Percentiles rank a stretch among this genome's conserved stretches.
These are phyloP conservation scores for Caloboletus firmus DNA, from an alignment of 1,284 basidiomycete genomes.

Conservation along the genomic window DNA sequence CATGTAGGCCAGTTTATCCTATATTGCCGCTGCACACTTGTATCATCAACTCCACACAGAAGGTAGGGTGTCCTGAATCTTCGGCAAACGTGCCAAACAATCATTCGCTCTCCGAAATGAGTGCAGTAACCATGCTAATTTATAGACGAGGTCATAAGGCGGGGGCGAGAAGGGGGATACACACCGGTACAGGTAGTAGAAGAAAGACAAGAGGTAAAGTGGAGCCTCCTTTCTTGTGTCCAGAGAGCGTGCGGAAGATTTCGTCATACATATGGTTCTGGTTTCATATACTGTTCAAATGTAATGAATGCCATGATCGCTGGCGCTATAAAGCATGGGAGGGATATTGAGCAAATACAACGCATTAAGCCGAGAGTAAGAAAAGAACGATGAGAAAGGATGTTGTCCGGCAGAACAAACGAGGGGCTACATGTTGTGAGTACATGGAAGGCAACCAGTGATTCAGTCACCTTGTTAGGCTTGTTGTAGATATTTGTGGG, in stretches of 20 bases:
- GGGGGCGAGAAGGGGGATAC: slow-evolving; percentile 39
- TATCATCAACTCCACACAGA: neutral
- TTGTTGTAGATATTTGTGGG: slow-evolving; percentile 99
- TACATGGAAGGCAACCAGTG: neutral
- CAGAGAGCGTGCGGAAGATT: slow-evolving; percentile 93
- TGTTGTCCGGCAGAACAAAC: slow-evolving; percentile 98
- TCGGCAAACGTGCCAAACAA: neutral
- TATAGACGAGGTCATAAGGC: neutral
- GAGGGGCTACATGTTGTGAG: slow-evolving; percentile 36
- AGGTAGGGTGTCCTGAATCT: neutral
- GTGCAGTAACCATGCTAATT: slow-evolving; percentile 80
- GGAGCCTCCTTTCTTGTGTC: slow-evolving; percentile 97
- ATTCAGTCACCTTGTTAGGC: slow-evolving; percentile 82
- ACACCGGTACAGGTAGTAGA: slow-evolving; percentile 95
- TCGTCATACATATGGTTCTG: slow-evolving; percentile 99
- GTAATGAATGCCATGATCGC: slow-evolving; percentile 33
- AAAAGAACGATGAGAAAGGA: slow-evolving; percentile 85
- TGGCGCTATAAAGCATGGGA: slow-evolving; percentile 87
- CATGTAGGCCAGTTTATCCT: too few species aligned
- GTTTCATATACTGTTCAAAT: slow-evolving; percentile 72
- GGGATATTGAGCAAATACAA: slow-evolving; percentile 91
- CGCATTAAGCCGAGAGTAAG: slow-evolving; percentile 93
- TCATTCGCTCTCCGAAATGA: slow-evolving; percentile 78
- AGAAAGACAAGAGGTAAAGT: slow-evolving; percentile 94
- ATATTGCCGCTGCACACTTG: neutral